Base-by-base conservation (phyloP, 768 basidiomycete genomes). In the Cytidiella melzeri region DNA sequence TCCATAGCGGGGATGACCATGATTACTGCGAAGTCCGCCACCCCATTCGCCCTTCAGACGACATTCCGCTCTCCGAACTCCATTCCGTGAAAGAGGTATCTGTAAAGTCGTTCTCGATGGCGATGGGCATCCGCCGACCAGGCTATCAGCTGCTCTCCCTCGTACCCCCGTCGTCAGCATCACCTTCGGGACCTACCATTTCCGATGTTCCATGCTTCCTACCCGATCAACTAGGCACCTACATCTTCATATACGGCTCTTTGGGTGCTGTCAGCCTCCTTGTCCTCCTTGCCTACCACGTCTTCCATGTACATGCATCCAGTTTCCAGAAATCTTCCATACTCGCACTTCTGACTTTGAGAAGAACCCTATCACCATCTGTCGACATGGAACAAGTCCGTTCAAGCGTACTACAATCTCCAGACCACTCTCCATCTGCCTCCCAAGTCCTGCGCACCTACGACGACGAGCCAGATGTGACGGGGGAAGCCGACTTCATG, bases 91-190 rank as follows among this genome's bases (percentile, higher is more conserved):
- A 74, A 44, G 94, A 98, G 68, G 75, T 94, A 18, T 88, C 91
- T 0, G 79, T 97, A 60, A 96, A 92, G 64, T 85, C 91, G 2
- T 73, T 96, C 59, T 92, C 91, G 11, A 90, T 93, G 74, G 87
- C 84, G 3, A 89, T 92, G 81, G 90, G 88, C 26, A 77, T 98
- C 45, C 74, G 75, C 39, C 73, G 73, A 24, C 93, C 95, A 5
- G 95, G 92, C 37, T 92, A 93, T 67, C 91, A 95, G 57, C 76
- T 98, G 18, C 75, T 98, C 39, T 88, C 92, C 1, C 76, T 98
- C 20, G 72, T 70, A 41, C 73, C 74, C 20, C 67, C 56, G 47
- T 57, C 57, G 41, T 38, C 51, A 69, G 26, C 71, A 66, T 3
- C 69, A 73, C 57, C 48, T 45, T 34, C 49, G 60, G 47, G 52